phyloP scores from a whole-genome alignment of 2,329 filamentous ascomycete species.

The Ceratocystis lukuohia region DNA sequence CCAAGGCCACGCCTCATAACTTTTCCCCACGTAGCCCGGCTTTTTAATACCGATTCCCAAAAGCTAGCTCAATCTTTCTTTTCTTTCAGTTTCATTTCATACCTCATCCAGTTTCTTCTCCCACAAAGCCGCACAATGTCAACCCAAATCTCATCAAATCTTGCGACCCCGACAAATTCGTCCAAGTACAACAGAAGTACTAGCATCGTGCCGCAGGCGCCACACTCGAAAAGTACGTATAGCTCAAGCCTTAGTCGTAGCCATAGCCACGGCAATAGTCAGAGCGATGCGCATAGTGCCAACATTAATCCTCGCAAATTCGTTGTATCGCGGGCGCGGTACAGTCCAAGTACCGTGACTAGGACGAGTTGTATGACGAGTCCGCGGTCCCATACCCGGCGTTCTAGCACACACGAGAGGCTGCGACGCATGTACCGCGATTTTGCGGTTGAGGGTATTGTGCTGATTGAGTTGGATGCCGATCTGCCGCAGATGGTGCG shows the following conservation, averaged over 20 bases:
- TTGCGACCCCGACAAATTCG: too few relatives aligned
- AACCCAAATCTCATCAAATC: not conserved
- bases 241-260: not conserved
- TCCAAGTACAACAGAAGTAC: not conserved
- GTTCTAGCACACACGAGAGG: not conserved
- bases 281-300: not conserved
- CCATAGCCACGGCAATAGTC: not conserved
- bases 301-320: not conserved
- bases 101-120: not conserved
- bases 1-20: not conserved
- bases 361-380: not conserved
- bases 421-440: constrained; percentile 14
- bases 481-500: constrained; percentile 16
- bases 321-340: not conserved
- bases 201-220: not conserved
- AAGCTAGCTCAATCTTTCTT: not conserved
- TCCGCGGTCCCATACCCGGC: not conserved
- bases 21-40: not conserved
- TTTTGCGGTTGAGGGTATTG: constrained; percentile 10
- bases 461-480: constrained; percentile 15
- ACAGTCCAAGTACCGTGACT: constrained; percentile 1
- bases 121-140: not conserved
- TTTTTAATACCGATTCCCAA: not conserved
- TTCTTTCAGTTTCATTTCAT: not conserved
- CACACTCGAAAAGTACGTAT: not conserved